Conservation (phyloP, 108 stramenopile genomes). For the Bacterosira constricta region DNA sequence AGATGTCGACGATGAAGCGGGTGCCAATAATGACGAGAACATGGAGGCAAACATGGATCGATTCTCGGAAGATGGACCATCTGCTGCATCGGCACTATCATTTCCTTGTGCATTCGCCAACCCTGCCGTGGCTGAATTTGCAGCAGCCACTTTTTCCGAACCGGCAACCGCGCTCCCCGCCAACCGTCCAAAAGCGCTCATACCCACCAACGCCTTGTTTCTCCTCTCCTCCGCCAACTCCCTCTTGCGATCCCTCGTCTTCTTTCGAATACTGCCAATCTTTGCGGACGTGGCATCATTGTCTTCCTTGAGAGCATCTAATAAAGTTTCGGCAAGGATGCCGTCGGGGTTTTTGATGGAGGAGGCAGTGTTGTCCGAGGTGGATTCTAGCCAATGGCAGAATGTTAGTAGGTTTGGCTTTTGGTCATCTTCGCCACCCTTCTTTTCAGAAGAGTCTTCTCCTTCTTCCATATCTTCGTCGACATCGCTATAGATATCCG, state of each 20-base stretch:
- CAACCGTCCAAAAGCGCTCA: constrained; percentile 56
- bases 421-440: neutral
- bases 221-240: constrained; percentile 80
- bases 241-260: constrained; percentile 78
- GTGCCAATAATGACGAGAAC: constrained; percentile 55
- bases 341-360: constrained; percentile 64
- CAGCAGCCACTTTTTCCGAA: neutral
- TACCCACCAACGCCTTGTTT: constrained; percentile 65
- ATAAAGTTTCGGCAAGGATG: constrained; percentile 79
- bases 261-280: constrained; percentile 51
- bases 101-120: neutral
- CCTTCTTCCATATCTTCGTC: neutral
- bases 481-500: neutral
- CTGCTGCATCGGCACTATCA: neutral
- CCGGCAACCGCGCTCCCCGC: constrained; percentile 24
- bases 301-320: constrained; percentile 67
- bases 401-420: constrained; percentile 45
- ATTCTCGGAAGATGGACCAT: constrained; percentile 19
- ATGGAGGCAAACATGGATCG: constrained; percentile 53
- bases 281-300: constrained; percentile 43
- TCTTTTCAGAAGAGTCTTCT: too few species aligned
- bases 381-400: constrained; percentile 88
- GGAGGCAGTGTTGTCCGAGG: constrained; percentile 65
- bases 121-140: too few species aligned
- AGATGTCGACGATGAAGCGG: constrained; percentile 32